Evolutionary conservation across 345 rosid species (phyloP).

Genomic region (Cardamine occulta): DNA sequence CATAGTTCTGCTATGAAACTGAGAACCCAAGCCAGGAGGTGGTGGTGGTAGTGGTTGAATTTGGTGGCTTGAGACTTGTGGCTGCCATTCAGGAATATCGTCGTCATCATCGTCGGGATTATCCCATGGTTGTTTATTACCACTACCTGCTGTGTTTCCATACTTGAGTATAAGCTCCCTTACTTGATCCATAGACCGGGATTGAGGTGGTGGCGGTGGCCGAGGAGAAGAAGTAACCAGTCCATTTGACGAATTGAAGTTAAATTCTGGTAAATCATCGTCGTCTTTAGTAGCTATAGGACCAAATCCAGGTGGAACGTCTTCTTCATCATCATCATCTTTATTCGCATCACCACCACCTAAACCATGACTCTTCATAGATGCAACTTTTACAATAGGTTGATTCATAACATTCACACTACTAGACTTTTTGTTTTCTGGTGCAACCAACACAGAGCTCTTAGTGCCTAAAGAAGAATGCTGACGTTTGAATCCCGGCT

Average conservation of each 20-base stretch:
- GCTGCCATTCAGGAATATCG: slow-evolving; percentile 96
- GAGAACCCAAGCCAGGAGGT: slow-evolving; percentile 4
- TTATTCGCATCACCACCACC: neutral
- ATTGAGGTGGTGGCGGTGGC: slow-evolving; percentile 18
- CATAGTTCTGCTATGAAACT: slow-evolving; percentile 27
- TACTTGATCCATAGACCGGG: slow-evolving; percentile 57
- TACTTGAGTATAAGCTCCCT: slow-evolving; percentile 86
- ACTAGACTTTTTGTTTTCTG: slow-evolving; percentile 21
- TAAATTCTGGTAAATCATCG: slow-evolving; percentile 92
- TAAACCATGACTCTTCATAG: slow-evolving; percentile 22
- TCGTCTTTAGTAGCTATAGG: slow-evolving; percentile 65
- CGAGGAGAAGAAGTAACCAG: slow-evolving; percentile 32
- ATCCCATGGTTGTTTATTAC: slow-evolving; percentile 52
- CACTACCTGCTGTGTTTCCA: slow-evolving; percentile 59
- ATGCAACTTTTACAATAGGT: slow-evolving; percentile 26
- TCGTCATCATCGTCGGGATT: slow-evolving; percentile 65
- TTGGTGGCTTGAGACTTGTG: slow-evolving; percentile 47
- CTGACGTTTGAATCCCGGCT: slow-evolving; percentile 36
- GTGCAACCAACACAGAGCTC: slow-evolving; percentile 30
- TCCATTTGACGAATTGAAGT: slow-evolving; percentile 40
- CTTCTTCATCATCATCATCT: slow-evolving; percentile 50
- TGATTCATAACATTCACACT: slow-evolving; percentile 16
- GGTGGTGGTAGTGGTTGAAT: slow-evolving; percentile 1
- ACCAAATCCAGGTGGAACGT: slow-evolving; percentile 94
- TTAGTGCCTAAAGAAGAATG: slow-evolving; percentile 43